A percentile compares a stretch with the other conserved stretches of the same genome.
Conservation (phyloP, 306 rosid species). For the Mucuna pruriens region DNA sequence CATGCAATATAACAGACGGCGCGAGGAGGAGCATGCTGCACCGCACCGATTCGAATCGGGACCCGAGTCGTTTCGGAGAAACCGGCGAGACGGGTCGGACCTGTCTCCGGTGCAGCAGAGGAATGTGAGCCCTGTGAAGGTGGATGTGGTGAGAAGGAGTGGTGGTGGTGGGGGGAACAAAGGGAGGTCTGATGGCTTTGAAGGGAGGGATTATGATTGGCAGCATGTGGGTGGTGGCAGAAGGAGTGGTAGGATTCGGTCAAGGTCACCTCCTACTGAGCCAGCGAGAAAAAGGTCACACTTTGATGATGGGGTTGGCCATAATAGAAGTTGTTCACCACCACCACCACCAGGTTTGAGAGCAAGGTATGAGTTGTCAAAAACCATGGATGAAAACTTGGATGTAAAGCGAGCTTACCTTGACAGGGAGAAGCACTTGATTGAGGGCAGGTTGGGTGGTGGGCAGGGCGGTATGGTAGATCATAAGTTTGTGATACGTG, state of each 20-base stretch:
- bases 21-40: constrained; percentile 56
- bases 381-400: constrained; percentile 45
- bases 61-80: constrained; percentile 39
- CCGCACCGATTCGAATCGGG: constrained; percentile 48
- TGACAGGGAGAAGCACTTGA: constrained; percentile 55
- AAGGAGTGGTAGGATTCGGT: constrained; percentile 44
- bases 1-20: constrained; percentile 67
- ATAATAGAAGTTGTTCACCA: constrained; percentile 51
- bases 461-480: constrained; percentile 42
- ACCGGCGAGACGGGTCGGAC: constrained; percentile 46
- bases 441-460: constrained; percentile 54
- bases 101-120: constrained; percentile 48
- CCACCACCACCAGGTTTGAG: constrained; percentile 48
- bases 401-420: constrained; percentile 41
- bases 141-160: constrained; percentile 53
- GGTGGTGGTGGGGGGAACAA: constrained; percentile 45
- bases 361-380: constrained; percentile 51
- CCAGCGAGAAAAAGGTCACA: constrained; percentile 54
- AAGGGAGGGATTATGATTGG: constrained; percentile 65
- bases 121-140: constrained; percentile 62
- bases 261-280: constrained; percentile 66
- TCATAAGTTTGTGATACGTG: constrained; percentile 50
- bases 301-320: constrained; percentile 52
- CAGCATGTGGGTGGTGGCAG: constrained; percentile 59
- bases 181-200: constrained; percentile 47